Conservation (phyloP, 305 asterid species). For the Stenogyne calaminthoides region DNA sequence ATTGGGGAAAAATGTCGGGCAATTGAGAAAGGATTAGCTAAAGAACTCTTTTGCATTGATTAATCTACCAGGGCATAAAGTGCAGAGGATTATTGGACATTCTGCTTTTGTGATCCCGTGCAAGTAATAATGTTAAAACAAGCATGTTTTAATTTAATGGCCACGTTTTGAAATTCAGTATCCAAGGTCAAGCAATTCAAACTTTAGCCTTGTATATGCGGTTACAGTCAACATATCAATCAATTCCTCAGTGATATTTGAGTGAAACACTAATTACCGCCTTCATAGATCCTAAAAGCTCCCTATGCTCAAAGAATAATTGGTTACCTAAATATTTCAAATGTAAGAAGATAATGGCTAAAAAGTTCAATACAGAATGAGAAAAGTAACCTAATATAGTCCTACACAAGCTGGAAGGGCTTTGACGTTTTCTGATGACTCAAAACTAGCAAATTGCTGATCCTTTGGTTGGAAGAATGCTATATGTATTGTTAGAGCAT, state of each 20-base stretch:
- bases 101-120: not conserved
- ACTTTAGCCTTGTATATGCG: not conserved
- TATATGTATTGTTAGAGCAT: conserved; percentile 14
- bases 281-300: not conserved
- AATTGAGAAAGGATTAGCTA: conserved; percentile 6
- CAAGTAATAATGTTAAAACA: not conserved
- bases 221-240: not conserved
- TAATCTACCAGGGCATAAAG: not conserved
- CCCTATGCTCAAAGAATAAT: conserved; percentile 2
- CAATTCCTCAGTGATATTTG: not conserved
- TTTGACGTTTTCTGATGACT: not conserved
- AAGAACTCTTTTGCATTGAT: not conserved
- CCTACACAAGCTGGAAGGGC: conserved; percentile 7
- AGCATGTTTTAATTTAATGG: not conserved
- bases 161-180: not conserved
- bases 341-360: not conserved
- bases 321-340: not conserved
- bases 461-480: conserved; percentile 1
- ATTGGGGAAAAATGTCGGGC: not conserved
- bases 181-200: not conserved
- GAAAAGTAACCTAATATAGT: not conserved
- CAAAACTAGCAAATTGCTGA: conserved; percentile 10
- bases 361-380: conserved; percentile 13
- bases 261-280: conserved; percentile 3
- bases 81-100: conserved; percentile 9